Base-by-base conservation (phyloP, 345 rosid species). In the Hibiscus tridactylites region DNA sequence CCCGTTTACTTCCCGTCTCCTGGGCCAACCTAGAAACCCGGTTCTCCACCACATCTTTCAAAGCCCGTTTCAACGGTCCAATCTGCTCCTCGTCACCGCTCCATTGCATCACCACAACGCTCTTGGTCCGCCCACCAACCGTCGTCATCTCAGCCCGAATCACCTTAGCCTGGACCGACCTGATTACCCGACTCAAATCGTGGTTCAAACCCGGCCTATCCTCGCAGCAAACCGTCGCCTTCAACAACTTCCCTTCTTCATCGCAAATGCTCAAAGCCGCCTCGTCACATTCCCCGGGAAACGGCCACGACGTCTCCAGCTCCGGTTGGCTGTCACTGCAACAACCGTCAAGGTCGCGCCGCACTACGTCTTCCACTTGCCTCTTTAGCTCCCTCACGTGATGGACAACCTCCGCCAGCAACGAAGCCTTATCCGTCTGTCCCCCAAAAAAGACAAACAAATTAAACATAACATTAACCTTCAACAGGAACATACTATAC, bases 361-460 rank as follows among this genome's bases (percentile, higher is more conserved):
- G 42, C 15, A 61, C 80, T 53, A 72, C 37, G 75, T 80, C 85
- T 26, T 84, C 82, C 12, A 83, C 87, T 58, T 87, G 86, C 71
- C 61, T 73, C 64, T 75, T 79, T 60, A 87, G 75, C 76, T 88
- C 90, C 79, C 75, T 85, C 81, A 88, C 81, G 75, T 79, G 89
- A 56, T 79, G 88, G 61, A 91, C 91, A 78, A 89, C 97, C 78
- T 89, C 93, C 26, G 95, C 95, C 21, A 91, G 82, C 85, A 91
- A 82, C 44, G 97, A 84, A 50, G 97, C 95, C 81, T 91, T 91
- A 79, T 89, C 92, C 58, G 87, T 91, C 95, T 89, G 77, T 66
- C 52, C 15, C 24, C 6, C 3, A 54, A 59, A 68, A 42, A 7
- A 52, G 19, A 69, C 16, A 29, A 15, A 74, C 28, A 76, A 52